phyloP scores from a whole-genome alignment of 441 rosid species.

The Pelargonium citronellum region DNA sequence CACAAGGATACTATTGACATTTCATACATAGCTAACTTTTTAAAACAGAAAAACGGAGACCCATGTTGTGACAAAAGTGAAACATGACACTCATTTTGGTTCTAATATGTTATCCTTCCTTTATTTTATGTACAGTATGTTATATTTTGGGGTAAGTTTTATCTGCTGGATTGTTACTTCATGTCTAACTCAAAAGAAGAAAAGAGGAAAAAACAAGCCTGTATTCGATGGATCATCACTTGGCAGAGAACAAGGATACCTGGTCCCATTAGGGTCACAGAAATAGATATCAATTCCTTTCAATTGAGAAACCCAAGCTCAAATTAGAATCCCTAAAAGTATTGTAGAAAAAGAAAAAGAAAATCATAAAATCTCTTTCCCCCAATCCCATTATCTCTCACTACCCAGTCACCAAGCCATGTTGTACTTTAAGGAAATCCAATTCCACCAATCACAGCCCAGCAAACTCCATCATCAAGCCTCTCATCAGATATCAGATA shows the following conservation, averaged over 20 bases:
- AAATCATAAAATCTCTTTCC: constrained; percentile 5
- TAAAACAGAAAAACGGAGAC: too few relatives aligned
- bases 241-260: constrained; percentile 2
- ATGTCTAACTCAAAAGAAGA: too few relatives aligned
- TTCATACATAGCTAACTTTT: too few relatives aligned
- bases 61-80: too few relatives aligned
- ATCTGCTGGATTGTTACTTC: too few relatives aligned
- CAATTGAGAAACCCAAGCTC: constrained; percentile 22
- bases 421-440: constrained; percentile 38
- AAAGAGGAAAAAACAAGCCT: too few relatives aligned
- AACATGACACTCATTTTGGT: too few relatives aligned
- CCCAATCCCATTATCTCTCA: constrained; percentile 9
- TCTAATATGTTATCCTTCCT: too few relatives aligned
- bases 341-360: not conserved
- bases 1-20: too few relatives aligned
- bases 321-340: not conserved
- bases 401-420: constrained; percentile 16
- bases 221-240: too few relatives aligned
- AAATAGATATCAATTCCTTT: constrained; percentile 25
- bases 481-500: constrained; percentile 29
- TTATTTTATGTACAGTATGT: too few relatives aligned
- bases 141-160: too few relatives aligned
- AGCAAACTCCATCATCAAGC: constrained; percentile 36
- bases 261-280: constrained; percentile 23
- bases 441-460: constrained; percentile 52